phyloP scores from a whole-genome alignment of 169 alveolate species.

The Plasmodium adleri region DNA sequence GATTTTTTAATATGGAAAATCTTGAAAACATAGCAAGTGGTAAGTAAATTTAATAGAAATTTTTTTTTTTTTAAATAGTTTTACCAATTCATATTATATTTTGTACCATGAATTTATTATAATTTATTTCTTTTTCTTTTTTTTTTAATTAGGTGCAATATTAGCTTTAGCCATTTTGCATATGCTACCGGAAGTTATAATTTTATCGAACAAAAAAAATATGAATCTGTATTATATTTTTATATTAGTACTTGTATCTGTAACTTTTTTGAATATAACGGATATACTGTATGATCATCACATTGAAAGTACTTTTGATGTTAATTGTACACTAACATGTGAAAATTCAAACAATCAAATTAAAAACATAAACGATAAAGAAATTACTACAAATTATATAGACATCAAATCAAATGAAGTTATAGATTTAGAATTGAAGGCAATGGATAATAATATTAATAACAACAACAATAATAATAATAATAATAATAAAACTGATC shows the following conservation, averaged over 20 bases:
- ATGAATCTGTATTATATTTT: slow-evolving; percentile 39
- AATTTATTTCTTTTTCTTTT: background rate
- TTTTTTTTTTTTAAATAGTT: slow-evolving; percentile 1
- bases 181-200: slow-evolving; percentile 71
- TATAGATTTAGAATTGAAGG: slow-evolving; percentile 19
- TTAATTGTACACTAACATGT: slow-evolving; percentile 23
- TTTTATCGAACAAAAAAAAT: slow-evolving; percentile 54
- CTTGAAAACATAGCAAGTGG: slow-evolving; percentile 76
- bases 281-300: slow-evolving; percentile 60
- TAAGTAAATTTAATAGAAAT: slow-evolving; percentile 10
- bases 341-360: slow-evolving; percentile 28
- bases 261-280: slow-evolving; percentile 71
- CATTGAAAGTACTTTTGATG: slow-evolving; percentile 42
- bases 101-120: too few species aligned
- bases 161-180: slow-evolving; percentile 70
- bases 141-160: slow-evolving; percentile 63
- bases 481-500: too few species aligned
- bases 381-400: slow-evolving; percentile 26
- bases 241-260: slow-evolving; percentile 58
- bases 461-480: background rate
- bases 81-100: background rate
- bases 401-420: slow-evolving; percentile 9
- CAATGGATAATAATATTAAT: slow-evolving; percentile 28
- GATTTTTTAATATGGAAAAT: slow-evolving; percentile 54
- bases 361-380: slow-evolving; percentile 19